phyloP scores from a whole-genome alignment of 345 rosid species.

The Lumnitzera racemosa region DNA sequence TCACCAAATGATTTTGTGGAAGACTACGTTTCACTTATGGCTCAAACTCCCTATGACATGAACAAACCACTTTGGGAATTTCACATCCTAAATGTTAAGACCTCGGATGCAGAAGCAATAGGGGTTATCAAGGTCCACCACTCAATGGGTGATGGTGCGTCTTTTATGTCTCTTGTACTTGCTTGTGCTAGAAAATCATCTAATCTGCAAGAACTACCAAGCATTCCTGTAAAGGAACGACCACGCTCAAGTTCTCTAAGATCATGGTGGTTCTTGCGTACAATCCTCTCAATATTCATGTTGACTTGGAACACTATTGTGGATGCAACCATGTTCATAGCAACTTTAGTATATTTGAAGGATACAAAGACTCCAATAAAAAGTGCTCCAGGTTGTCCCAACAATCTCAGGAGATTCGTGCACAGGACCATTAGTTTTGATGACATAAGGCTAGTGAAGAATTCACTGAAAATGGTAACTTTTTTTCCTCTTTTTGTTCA shows the following conservation, averaged over 20 bases:
- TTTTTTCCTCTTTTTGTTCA: no score
- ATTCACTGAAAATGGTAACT: slow-evolving; percentile 20
- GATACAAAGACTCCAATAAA: slow-evolving; percentile 52
- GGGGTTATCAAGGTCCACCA: slow-evolving; percentile 46
- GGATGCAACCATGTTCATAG: slow-evolving; percentile 22
- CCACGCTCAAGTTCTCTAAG: background rate
- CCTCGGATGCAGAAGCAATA: slow-evolving; percentile 23
- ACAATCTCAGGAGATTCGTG: slow-evolving; percentile 20
- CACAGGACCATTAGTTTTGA: slow-evolving; percentile 19
- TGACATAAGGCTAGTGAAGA: slow-evolving; percentile 30
- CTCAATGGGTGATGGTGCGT: slow-evolving; percentile 51
- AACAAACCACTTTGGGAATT: slow-evolving; percentile 39
- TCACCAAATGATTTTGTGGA: slow-evolving; percentile 23
- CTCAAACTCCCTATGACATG: slow-evolving; percentile 10
- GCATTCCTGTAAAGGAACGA: slow-evolving; percentile 4
- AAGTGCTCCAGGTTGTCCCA: slow-evolving; percentile 17
- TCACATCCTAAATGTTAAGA: slow-evolving; percentile 29
- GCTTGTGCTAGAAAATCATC: slow-evolving; percentile 30
- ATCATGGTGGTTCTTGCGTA: background rate
- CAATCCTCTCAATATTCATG: slow-evolving; percentile 2
- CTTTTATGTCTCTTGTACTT: slow-evolving; percentile 51
- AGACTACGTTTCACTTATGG: slow-evolving; percentile 20
- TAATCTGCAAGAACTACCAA: slow-evolving; percentile 14
- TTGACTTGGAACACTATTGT: slow-evolving; percentile 21
- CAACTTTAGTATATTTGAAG: slow-evolving; percentile 34